Evolutionary conservation across 2,329 filamentous ascomycete species (phyloP), one percentile per base, ranked within the genome.

Genomic region (Scleromitrula shiraiana): DNA sequence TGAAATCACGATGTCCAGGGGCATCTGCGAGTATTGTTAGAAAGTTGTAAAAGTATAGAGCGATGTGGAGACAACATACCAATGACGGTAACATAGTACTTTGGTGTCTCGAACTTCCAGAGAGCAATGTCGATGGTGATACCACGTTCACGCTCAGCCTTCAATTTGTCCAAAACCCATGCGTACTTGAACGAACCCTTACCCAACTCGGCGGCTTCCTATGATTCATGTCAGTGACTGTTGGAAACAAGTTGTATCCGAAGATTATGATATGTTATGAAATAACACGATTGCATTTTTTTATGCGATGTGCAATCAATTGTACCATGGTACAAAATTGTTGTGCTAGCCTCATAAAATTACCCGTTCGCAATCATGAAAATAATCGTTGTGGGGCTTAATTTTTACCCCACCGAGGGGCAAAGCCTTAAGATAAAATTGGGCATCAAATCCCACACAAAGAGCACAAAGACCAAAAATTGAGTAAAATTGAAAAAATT

Each of bases 141-240:
- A 95, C 93, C 93, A 89, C 93, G 93, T 83, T 97, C 93, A 89
- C 93, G 93, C 88, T 98, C 93, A 71, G 93, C 89, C 88, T 98
- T 97, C 70, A 98, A 86, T 80, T 98, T 98, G 89, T 98, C 93
- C 73, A 98, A 83, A 74, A 98, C 93, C 93, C 93, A 97, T 67
- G 91, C 93, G 77, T 98, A 98, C 84, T 98, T 98, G 91, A 98
- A 98, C 72, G 91, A 97, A 80, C 93, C 93, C 86, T 98, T 98
- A 72, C 93, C 93, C 71, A 97, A 81, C 76, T 97, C 89, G 74
- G 90, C 89, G 69, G 93, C 93, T 90, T 96, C 91, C 89, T 94
- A 64, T 72, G 59, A 26, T 42, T 35, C 33, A 26, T 53, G 52
- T 61, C 37, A 63, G 57, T 43, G 30, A 47, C 12, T n/a, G 42